Percentiles rank a stretch among this genome's conserved stretches.
Evolutionary conservation across 2,329 filamentous ascomycete genomes (phyloP).

Genomic region (Eutypa lata): DNA sequence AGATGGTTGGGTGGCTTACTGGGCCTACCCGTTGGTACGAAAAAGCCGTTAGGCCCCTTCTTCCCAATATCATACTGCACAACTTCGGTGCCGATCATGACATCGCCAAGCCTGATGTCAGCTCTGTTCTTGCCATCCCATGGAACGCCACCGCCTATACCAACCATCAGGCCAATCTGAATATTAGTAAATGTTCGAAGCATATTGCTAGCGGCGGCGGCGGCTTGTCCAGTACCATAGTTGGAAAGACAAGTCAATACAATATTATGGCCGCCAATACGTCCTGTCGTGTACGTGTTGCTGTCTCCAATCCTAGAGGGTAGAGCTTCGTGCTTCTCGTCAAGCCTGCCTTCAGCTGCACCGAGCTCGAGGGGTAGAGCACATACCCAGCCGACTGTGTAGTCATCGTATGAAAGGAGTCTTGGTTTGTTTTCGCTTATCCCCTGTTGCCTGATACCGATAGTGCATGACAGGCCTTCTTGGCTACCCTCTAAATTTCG

Average conservation of each 20-base stretch:
- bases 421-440: not conserved
- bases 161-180: slow-evolving; percentile 10
- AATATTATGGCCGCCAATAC: not conserved
- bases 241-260: not conserved
- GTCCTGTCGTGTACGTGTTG: not conserved
- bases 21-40: not conserved
- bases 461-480: not conserved
- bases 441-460: not conserved
- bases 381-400: slow-evolving; percentile 16
- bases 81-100: slow-evolving; percentile 3
- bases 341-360: slow-evolving; percentile 11
- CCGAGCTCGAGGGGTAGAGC: slow-evolving; percentile 14
- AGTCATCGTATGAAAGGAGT: not conserved
- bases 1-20: not conserved
- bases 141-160: slow-evolving; percentile 18
- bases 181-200: not conserved
- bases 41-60: not conserved
- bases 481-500: not conserved
- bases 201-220: not conserved
- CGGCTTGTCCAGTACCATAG: not conserved
- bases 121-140: not conserved
- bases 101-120: slow-evolving; percentile 12
- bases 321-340: slow-evolving; percentile 1
- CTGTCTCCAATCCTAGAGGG: not conserved
- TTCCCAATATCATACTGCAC: slow-evolving; percentile 2